Percentiles rank a stretch among this genome's conserved stretches.
Evolutionary conservation across 1,284 basidiomycete genomes (phyloP).

Genomic region (Vanrija pseudolonga): DNA sequence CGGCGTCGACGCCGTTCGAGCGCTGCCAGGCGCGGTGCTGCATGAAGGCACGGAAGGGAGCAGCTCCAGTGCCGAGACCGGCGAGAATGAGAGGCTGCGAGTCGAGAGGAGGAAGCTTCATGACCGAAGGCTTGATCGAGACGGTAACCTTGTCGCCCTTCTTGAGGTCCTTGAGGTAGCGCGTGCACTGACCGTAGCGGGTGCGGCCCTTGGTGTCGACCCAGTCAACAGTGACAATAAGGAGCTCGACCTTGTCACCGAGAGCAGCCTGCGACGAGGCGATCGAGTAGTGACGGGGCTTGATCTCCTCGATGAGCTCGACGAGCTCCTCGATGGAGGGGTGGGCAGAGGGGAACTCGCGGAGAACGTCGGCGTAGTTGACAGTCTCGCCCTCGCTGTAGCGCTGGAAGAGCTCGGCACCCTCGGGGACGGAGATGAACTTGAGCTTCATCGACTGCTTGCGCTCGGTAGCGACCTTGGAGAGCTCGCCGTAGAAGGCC

Average conservation of each 20-base stretch:
- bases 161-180: conserved; percentile 80
- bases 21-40: conserved; percentile 86
- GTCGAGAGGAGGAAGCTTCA: conserved; percentile 88
- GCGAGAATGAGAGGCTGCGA: conserved; percentile 96
- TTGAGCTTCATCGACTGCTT: conserved; percentile 77
- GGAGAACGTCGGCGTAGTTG: conserved; percentile 84
- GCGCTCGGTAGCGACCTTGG: conserved; percentile 67
- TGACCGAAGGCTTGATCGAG: conserved; percentile 96
- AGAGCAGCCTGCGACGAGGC: conserved; percentile 92
- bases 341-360: conserved; percentile 72
- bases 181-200: conserved; percentile 92
- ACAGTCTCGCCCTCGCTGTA: conserved; percentile 91
- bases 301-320: conserved; percentile 85
- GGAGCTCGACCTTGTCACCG: conserved; percentile 86
- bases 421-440: conserved; percentile 93
- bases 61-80: conserved; percentile 91
- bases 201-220: conserved; percentile 68
- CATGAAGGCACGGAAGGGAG: conserved; percentile 97
- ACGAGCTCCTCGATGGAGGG: conserved; percentile 80
- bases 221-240: conserved; percentile 98
- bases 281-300: conserved; percentile 97
- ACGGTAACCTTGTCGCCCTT: conserved; percentile 92
- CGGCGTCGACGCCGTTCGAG: conserved; percentile 69
- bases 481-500: conserved; percentile 87
- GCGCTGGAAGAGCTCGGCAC: conserved; percentile 89